phyloP scores from a whole-genome alignment of 2,329 filamentous ascomycete species.

The Beauveria caledonica region DNA sequence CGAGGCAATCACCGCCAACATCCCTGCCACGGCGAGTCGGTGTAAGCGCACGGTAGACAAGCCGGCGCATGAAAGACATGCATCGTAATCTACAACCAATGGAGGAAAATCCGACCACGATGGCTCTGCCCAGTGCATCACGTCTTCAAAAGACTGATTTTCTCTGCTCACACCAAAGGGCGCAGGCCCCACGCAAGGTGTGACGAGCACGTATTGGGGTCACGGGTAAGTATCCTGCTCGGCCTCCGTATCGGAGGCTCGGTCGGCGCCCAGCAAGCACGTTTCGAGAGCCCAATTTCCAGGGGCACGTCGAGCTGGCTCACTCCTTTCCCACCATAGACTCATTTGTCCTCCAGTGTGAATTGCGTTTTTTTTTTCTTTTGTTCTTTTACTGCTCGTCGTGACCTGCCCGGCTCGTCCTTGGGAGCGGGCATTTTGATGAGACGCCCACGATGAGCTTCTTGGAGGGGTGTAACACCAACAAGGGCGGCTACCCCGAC shows the following conservation, averaged over 20 bases:
- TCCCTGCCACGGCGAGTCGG: neutral
- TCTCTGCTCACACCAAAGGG: neutral
- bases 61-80: neutral
- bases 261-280: neutral
- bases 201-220: neutral
- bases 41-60: neutral
- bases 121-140: neutral
- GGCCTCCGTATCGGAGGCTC: slow-evolving; percentile 10
- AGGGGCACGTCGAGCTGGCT: neutral
- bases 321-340: neutral
- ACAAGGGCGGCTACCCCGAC: neutral
- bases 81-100: slow-evolving; percentile 6
- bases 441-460: slow-evolving; percentile 1
- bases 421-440: neutral
- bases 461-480: neutral
- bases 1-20: neutral
- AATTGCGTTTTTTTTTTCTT: neutral
- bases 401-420: neutral
- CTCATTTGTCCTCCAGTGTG: neutral
- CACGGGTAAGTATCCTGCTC: slow-evolving; percentile 6
- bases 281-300: neutral
- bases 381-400: neutral
- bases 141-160: neutral
- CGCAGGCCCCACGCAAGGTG: neutral
- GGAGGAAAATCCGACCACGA: too few relatives aligned